phyloP scores from a whole-genome alignment of 225 moss, liverwort and hornwort species.

The Rhytidiadelphus loreus region DNA sequence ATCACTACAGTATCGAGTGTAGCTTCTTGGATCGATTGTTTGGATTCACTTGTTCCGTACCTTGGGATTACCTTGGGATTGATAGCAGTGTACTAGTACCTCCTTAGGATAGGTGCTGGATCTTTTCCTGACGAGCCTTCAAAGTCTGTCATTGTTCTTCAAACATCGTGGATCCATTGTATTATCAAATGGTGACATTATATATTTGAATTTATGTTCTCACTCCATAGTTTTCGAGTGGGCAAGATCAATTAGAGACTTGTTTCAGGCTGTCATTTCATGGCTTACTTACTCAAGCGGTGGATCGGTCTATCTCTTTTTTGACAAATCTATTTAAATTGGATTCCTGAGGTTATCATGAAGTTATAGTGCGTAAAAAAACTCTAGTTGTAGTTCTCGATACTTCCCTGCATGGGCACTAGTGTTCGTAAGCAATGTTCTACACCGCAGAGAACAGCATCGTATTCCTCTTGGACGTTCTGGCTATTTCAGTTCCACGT shows the following conservation, averaged over 20 bases:
- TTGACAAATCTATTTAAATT: neutral
- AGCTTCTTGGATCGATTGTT: neutral
- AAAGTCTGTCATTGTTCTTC: neutral
- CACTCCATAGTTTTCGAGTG: neutral
- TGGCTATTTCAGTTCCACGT: neutral
- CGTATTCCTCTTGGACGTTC: neutral
- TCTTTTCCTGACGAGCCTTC: neutral
- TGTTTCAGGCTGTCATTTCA: neutral
- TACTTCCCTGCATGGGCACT: neutral
- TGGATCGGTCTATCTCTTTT: neutral
- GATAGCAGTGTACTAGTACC: neutral
- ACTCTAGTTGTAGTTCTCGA: neutral
- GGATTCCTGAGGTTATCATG: neutral
- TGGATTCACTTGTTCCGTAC: neutral
- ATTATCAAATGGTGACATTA: neutral
- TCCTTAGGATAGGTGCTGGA: neutral
- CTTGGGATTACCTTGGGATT: neutral
- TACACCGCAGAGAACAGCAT: neutral
- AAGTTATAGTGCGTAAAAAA: neutral
- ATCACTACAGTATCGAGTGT: neutral
- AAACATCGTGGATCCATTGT: neutral
- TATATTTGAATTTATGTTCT: neutral
- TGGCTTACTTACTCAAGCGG: neutral
- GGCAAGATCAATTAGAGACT: neutral
- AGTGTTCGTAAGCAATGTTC: neutral